These are phyloP conservation scores for Fusarium sulawesiense DNA, from an alignment of 2,329 filamentous ascomycete species.

Conservation along the genomic window DNA sequence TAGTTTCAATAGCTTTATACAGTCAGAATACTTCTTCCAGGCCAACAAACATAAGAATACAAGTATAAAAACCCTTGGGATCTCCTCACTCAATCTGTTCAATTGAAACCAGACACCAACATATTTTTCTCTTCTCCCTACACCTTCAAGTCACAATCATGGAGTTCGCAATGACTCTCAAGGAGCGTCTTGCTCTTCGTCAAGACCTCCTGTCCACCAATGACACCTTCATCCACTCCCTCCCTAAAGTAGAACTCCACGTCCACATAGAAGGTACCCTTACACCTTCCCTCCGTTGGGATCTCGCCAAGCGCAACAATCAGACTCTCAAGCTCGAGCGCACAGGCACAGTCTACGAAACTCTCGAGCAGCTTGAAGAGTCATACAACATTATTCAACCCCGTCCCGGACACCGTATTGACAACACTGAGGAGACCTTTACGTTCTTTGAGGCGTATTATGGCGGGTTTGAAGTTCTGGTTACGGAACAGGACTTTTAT, in stretches of 20 bases:
- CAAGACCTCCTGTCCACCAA: slow-evolving; percentile 13
- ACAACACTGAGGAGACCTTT: slow-evolving; percentile 29
- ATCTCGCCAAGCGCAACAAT: slow-evolving; percentile 72
- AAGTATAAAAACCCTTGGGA: background rate
- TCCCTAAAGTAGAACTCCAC: slow-evolving; percentile 35
- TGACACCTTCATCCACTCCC: slow-evolving; percentile 13
- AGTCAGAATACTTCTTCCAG: background rate
- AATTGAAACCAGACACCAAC: too few species aligned
- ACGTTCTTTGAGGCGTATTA: slow-evolving; percentile 79
- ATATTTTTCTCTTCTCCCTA: fast-evolving
- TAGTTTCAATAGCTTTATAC: background rate
- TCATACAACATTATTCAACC: slow-evolving; percentile 42
- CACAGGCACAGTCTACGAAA: slow-evolving; percentile 12
- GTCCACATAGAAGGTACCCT: slow-evolving; percentile 80
- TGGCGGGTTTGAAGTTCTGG: slow-evolving; percentile 78
- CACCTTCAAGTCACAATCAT: background rate
- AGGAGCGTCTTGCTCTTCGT: slow-evolving; percentile 14
- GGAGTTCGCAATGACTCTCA: slow-evolving; percentile 21
- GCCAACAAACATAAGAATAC: background rate
- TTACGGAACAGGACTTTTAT: slow-evolving; percentile 73
- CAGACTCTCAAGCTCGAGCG: slow-evolving; percentile 53
- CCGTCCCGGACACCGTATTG: slow-evolving; percentile 42
- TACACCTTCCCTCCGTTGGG: slow-evolving; percentile 74
- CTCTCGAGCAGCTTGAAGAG: slow-evolving; percentile 16
- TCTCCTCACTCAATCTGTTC: too few species aligned